Evolutionary conservation across 768 basidiomycete species (phyloP).

Genomic region (Tylopilus subfusipes): DNA sequence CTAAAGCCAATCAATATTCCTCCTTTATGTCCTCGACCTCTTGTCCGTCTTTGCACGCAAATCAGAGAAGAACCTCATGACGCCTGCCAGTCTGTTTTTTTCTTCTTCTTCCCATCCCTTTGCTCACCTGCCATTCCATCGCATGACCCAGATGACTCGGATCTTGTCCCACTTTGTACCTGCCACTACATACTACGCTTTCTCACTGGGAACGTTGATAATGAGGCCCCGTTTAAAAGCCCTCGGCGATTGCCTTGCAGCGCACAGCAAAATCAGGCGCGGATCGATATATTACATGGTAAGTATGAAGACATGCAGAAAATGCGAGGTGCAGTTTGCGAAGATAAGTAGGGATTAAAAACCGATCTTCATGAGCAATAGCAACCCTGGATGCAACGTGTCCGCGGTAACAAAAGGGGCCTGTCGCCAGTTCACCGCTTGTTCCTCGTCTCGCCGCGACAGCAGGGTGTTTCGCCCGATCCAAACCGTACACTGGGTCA

Average conservation of each 20-base stretch:
- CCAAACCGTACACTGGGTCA: slow-evolving; percentile 2
- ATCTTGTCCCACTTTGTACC: slow-evolving; percentile 41
- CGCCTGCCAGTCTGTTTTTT: slow-evolving; percentile 74
- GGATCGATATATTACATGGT: not conserved
- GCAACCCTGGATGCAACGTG: slow-evolving; percentile 11
- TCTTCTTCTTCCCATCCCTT: not conserved
- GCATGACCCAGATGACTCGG: slow-evolving; percentile 41
- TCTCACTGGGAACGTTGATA: too few species aligned
- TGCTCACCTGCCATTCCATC: not conserved
- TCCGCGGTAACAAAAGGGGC: not conserved
- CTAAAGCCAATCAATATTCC: slow-evolving; percentile 89
- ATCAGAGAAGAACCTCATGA: slow-evolving; percentile 93
- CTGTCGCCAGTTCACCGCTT: not conserved
- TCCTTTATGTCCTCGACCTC: slow-evolving; percentile 94
- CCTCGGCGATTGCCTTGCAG: not conserved
- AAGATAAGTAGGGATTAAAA: not conserved
- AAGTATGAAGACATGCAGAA: not conserved
- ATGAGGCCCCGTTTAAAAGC: not conserved
- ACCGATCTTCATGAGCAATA: not conserved
- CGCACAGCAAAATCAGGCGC: not conserved
- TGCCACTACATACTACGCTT: too few species aligned
- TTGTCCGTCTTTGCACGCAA: slow-evolving; percentile 93
- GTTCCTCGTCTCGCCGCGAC: not conserved
- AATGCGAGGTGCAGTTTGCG: slow-evolving; percentile 10
- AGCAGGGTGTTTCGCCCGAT: not conserved